Base-by-base conservation (phyloP, 257 asterid genomes). In the Echites panduratus region DNA sequence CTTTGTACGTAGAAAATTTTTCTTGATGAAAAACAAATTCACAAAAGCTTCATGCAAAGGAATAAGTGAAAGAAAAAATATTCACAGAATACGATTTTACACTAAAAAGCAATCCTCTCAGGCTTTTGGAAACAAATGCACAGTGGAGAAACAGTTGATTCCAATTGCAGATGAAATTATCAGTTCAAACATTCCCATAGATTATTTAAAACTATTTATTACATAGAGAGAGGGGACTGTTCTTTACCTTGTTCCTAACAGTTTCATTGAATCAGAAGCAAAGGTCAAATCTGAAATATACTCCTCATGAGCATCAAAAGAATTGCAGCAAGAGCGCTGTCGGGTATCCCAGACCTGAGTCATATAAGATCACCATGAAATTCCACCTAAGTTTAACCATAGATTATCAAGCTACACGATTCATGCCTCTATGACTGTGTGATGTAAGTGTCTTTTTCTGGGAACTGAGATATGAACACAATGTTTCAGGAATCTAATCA, bases 301-400 rank as follows among this genome's bases (percentile, higher is more conserved):
- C 35, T 91, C 99, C 75, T 89, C 91, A 67, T 94, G 99, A 61
- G 80, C 88, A 70, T 78, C 68, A 78, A 84, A 90, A 75, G 97
- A 26, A 85, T 76, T 84, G 82, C 88, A 84, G 84, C 98, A 94
- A 73, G 95, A 84, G 49, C 90, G 89, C 78, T 94, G 97, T 16
- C 99, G 79, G 74, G 95, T 91, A 81, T 91, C 96, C 97, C 98
- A 94, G 19, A 91, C 88, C 97, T 93, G 82, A 71, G 63, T 71
- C 38, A 75, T 9, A 48, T n/a, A 72, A 47, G 20, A 78, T 35
- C 35, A 38, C 44, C 16, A 74, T 35, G 8, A 49, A 50, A 24
- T 20, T 16, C 35, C 76, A 27, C 50, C 26, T n/a, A 47, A 22
- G 61, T 68, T 45, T 61, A 61, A 6, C 20, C 24, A 62, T 62